Evolutionary conservation across 129 eudicot species (phyloP), one percentile per base, ranked within the genome.

Genomic region (Mikania micrantha): DNA sequence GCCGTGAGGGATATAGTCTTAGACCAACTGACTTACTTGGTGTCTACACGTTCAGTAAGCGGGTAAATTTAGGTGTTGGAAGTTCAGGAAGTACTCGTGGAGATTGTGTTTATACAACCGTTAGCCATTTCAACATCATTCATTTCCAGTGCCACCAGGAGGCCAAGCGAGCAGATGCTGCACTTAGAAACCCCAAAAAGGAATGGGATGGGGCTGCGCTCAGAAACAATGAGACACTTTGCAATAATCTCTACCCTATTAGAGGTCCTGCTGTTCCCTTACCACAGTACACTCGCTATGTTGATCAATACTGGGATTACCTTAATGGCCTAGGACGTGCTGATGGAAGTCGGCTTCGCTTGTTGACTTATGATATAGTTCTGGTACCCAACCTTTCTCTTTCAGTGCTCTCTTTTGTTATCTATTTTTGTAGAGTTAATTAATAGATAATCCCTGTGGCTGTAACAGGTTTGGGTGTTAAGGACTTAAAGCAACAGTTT

Each of bases 141-240:
- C 99, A 93, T 65, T 93, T 82, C 80, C 95, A 89, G 78, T 93
- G 99, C 66, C 99, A 93, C 82, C 99, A 93, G 64, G 99, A 93
- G 80, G 99, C 99, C 38, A 93, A 93, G 78, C 79, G 99, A 73
- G 95, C 99, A 10, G 99, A 93, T 70, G 99, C 99, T 41, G 95
- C 92, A 25, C 80, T 93, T 3, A 93, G 76, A 56, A 83, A 20
- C 63, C 99, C 99, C 1, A 93, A 93, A 66, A 93, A 93, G 77
- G 99, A 93, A 70, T 93, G 99, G 99, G 99, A 93, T 45, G 99
- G 99, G 9, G 99, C 99, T 4, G 90, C 95, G 54, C 96, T 93
- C 22, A 79, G 99, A 69, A 93, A 93, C 75, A 93, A 86, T 10
- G 99, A 89, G 71, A 93, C 99, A 1, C 93, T 93, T 53, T 93